Percentiles rank a stretch among this genome's conserved stretches.
Evolutionary conservation across 2,329 filamentous ascomycete species (phyloP).

Genomic region (Drechslerella coelobrocha): DNA sequence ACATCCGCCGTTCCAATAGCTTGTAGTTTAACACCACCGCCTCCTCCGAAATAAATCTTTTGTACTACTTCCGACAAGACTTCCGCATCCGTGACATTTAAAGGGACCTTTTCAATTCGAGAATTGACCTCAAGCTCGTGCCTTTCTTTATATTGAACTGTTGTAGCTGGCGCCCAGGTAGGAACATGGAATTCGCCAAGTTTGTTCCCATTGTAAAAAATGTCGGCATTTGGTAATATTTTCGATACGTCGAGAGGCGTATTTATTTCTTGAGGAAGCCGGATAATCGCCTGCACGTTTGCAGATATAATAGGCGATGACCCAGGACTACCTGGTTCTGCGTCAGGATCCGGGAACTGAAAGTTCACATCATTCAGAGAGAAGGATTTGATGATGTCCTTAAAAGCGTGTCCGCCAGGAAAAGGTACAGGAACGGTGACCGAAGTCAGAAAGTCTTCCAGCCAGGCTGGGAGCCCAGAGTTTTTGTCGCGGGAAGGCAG

Average conservation of each 20-base stretch:
- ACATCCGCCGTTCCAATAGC: slow-evolving; percentile 84
- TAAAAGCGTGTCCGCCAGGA: slow-evolving; percentile 75
- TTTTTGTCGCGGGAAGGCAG: slow-evolving; percentile 67
- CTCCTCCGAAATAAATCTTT: slow-evolving; percentile 74
- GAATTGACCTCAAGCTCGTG: slow-evolving; percentile 77
- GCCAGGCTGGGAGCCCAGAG: slow-evolving; percentile 77
- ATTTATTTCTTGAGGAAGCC: slow-evolving; percentile 83
- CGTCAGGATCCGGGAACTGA: slow-evolving; percentile 78
- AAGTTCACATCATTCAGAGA: slow-evolving; percentile 86
- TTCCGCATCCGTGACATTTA: slow-evolving; percentile 80
- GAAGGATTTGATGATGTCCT: slow-evolving; percentile 85
- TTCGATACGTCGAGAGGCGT: slow-evolving; percentile 79
- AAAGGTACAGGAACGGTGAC: slow-evolving; percentile 85
- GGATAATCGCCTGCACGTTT: slow-evolving; percentile 78
- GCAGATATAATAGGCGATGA: slow-evolving; percentile 81
- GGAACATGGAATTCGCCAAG: slow-evolving; percentile 80
- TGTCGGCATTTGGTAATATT: slow-evolving; percentile 77
- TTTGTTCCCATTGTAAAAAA: slow-evolving; percentile 78
- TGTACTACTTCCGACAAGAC: slow-evolving; percentile 83
- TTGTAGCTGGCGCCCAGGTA: slow-evolving; percentile 85
- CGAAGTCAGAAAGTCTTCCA: slow-evolving; percentile 78
- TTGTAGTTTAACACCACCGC: slow-evolving; percentile 70
- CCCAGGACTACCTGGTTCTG: slow-evolving; percentile 75
- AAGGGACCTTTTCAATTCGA: slow-evolving; percentile 75
- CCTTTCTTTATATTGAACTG: slow-evolving; percentile 67